Base-by-base conservation (phyloP, 257 asterid species). In the Anisodus tanguticus region DNA sequence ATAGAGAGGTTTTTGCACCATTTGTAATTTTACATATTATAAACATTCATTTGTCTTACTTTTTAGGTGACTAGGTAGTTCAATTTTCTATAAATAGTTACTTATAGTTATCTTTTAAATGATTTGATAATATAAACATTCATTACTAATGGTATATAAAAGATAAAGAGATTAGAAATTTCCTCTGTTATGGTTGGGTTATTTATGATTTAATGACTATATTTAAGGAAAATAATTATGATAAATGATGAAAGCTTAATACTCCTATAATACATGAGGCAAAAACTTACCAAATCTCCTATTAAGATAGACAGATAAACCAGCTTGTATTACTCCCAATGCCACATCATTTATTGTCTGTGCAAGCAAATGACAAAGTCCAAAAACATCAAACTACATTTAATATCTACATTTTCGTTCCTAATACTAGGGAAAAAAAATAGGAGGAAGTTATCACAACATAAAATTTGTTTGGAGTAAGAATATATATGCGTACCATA, bases 311-410 rank as follows among this genome's bases (percentile, higher is more conserved):
- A 71, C 82, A 72, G 89, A 89, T 57, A 89, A 80, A 45, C 86
- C 91, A 58, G 87, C 90, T 70, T 89, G 89, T 53, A 84, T 85
- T 17, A 87, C 80, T 58, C 89, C 91, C 37, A 89, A 57, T 10
- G 89, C 91, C 4, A 89, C 91, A 78, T 89, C 91, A 19, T 89
- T 89, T 74, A 89, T 85, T 0, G 91, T 89, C 91, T 89, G 87
- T 67, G 22, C 1, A 41, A 35, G 10, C n/a, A 19, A 41, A 81
- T 15, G 13, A 37, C 3, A 9, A 85, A 58, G 71, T 64, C 37
- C 41, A 63, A 63, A 63, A 9, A 22, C 16, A 11, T 66, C 19
- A 66, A 66, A 64, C 41, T 19, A 64, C 39, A 11, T 31, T 26
- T 26, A 10, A 26, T 12, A 26, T 64, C 15, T 53, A 2, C 57